These are phyloP conservation scores for Carnegiea gigantea DNA, from an alignment of 179 eudicot genomes.

Conservation along the genomic window DNA sequence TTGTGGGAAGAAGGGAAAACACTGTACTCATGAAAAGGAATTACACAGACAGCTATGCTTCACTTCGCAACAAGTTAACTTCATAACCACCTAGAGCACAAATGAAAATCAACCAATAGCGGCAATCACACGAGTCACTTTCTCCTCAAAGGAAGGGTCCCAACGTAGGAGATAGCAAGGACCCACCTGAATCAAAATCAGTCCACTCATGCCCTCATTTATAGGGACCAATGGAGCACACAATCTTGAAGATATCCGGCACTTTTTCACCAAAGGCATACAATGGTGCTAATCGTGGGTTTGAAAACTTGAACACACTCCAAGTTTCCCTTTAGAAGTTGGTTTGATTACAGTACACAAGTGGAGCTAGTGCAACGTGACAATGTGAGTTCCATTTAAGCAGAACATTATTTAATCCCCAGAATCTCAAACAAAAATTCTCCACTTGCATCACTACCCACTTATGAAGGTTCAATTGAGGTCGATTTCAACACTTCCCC, in stretches of 20 bases:
- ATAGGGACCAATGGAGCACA: conserved; percentile 7
- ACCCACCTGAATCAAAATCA: conserved; percentile 13
- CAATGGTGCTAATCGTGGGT: conserved; percentile 8
- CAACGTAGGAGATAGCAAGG: conserved; percentile 8
- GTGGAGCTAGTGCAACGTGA: conserved; percentile 21
- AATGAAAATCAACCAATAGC: conserved; percentile 5
- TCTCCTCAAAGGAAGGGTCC: conserved; percentile 16
- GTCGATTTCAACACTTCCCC: no score
- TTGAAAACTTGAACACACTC: conserved; percentile 8
- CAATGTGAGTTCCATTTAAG: conserved; percentile 12
- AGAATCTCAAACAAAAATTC: neutral
- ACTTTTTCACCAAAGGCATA: neutral
- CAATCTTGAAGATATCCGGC: conserved; percentile 24
- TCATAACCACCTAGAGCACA: conserved; percentile 8
- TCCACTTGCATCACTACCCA: conserved; percentile 4
- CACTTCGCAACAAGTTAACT: conserved; percentile 13
- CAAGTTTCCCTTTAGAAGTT: conserved; percentile 24
- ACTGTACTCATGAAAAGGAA: neutral
- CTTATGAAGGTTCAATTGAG: neutral
- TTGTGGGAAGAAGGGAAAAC: neutral
- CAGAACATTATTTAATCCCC: neutral
- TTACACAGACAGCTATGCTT: neutral
- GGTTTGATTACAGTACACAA: conserved; percentile 12
- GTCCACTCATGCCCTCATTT: conserved; percentile 9
- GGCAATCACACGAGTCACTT: neutral